Conservation (phyloP, 2,329 filamentous ascomycete species). For the Sordariomycetes sp. region DNA sequence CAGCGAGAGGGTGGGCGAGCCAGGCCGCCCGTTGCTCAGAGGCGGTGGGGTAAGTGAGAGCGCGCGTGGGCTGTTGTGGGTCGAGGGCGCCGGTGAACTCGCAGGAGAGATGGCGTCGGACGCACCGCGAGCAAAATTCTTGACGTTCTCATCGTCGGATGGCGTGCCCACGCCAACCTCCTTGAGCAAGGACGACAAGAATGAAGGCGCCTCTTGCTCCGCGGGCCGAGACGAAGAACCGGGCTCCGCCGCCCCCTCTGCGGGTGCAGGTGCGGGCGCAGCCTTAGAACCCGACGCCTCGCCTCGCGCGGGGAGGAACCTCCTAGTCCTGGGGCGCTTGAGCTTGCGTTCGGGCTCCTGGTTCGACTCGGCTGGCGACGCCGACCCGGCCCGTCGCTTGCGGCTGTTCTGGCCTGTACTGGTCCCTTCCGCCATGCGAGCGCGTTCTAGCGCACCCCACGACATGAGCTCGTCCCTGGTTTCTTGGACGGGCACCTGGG, state of each 20-base stretch:
- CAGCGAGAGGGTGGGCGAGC: constrained; percentile 51
- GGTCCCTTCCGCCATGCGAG: constrained; percentile 52
- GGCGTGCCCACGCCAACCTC: constrained; percentile 63
- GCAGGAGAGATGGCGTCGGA: constrained; percentile 2
- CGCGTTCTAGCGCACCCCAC: constrained; percentile 85
- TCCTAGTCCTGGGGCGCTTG: constrained; percentile 73
- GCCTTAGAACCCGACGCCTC: constrained; percentile 28
- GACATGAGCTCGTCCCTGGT: constrained; percentile 69
- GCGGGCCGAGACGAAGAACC: constrained; percentile 7
- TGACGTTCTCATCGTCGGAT: constrained; percentile 42
- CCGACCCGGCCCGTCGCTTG: constrained; percentile 61
- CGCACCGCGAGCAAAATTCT: constrained; percentile 19
- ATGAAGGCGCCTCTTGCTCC: constrained; percentile 49
- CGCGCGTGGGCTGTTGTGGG: constrained; percentile 53
- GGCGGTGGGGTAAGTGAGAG: constrained; percentile 59
- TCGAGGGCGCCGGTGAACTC: constrained; percentile 30
- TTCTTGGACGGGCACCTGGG: constrained; percentile 43
- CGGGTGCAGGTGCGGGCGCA: background rate
- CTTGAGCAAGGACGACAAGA: constrained; percentile 74
- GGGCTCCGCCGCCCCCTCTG: background rate
- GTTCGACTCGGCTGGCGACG: constrained; percentile 54
- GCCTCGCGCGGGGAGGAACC: constrained; percentile 34
- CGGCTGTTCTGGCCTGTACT: constrained; percentile 36
- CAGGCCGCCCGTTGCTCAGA: constrained; percentile 38
- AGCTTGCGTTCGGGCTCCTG: constrained; percentile 69